Base-by-base conservation (phyloP, 2,329 filamentous ascomycete genomes). In the Cercospora zeina region DNA sequence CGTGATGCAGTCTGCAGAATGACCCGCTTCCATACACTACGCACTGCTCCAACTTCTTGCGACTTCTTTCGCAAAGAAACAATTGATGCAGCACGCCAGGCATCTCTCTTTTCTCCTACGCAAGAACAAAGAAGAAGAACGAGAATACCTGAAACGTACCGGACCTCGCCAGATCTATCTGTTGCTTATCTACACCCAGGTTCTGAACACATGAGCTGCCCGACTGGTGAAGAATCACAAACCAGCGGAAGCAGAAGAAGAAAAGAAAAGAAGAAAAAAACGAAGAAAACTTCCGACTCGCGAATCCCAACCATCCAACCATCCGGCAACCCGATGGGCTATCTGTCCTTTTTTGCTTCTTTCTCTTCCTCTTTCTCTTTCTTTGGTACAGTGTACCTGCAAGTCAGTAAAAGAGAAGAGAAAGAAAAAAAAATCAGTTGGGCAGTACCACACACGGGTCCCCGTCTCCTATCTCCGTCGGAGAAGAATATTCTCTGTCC, bases 1-100 rank as follows among this genome's bases (percentile, higher is more conserved):
- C 39, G 24, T 27, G 24, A 27, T 27, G 24, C 24, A 27, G 24
- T 3, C 3, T 27, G 24, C 3, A 27, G 24, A 42, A 42, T 42
- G 0, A 3, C 16, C 39, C 16, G 16, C 39, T 13, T 19, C 7
- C 56, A 30, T 16, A 50, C 21, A 24, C 8, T 10, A 11, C 33
- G 27, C 50, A 36, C 55, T 58, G 55, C 55, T 58, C 55, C 55
- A 58, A 58, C 27, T 36, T 39, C 55, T 27, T 45, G 55, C 55
- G n/a, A 11, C 2, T 27, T 1, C 21, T 0, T n/a, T 37, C 27
- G 34, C 33, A 45, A 30, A 30, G 14, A 14, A 37, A 24, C 3
- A 9, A 58, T 58, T 50, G 55, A 58, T 58, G 55, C 55, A 58
- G 55, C 55, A 58, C 55, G 55, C 55, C 16, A 58, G 45, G 39